These are phyloP conservation scores for Yamadazyma kanchanaburiensis DNA, from an alignment of 1,139 yeast genomes.

Conservation along the genomic window DNA sequence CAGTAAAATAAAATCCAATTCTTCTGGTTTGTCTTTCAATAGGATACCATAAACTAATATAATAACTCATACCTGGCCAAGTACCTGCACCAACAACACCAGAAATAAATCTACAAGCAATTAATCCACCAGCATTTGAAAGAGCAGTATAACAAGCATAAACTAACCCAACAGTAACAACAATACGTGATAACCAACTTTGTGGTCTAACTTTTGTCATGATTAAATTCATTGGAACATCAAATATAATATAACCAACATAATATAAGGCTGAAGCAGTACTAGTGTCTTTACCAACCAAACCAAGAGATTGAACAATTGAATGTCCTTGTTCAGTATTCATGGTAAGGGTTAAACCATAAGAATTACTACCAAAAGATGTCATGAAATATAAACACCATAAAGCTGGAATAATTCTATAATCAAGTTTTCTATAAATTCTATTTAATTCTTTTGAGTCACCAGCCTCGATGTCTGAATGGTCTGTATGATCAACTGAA, in stretches of 20 bases:
- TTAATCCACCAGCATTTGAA: constrained; percentile 51
- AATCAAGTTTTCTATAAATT: constrained; percentile 65
- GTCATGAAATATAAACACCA: constrained; percentile 80
- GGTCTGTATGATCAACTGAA: not conserved
- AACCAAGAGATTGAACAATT: constrained; percentile 46
- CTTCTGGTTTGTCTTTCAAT: constrained; percentile 72
- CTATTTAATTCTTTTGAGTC: constrained; percentile 42
- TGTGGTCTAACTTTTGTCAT: constrained; percentile 88
- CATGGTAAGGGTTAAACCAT: constrained; percentile 83
- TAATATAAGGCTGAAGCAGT: constrained; percentile 80
- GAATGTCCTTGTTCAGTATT: constrained; percentile 64
- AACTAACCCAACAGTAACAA: constrained; percentile 72
- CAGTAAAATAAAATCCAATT: constrained; percentile 87
- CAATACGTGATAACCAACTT: constrained; percentile 79
- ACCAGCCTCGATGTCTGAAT: not conserved
- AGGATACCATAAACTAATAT: constrained; percentile 84
- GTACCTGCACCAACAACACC: constrained; percentile 88
- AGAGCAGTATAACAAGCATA: constrained; percentile 71
- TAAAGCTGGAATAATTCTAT: constrained; percentile 74
- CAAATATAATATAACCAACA: constrained; percentile 81
- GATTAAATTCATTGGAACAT: constrained; percentile 80
- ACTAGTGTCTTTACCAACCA: constrained; percentile 57
- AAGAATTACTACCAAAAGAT: constrained; percentile 74
- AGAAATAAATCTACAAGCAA: constrained; percentile 69
- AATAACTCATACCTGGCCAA: constrained; percentile 92